These are phyloP conservation scores for Colletotrichum tropicale DNA, from an alignment of 2,329 filamentous ascomycete genomes.

Conservation along the genomic window DNA sequence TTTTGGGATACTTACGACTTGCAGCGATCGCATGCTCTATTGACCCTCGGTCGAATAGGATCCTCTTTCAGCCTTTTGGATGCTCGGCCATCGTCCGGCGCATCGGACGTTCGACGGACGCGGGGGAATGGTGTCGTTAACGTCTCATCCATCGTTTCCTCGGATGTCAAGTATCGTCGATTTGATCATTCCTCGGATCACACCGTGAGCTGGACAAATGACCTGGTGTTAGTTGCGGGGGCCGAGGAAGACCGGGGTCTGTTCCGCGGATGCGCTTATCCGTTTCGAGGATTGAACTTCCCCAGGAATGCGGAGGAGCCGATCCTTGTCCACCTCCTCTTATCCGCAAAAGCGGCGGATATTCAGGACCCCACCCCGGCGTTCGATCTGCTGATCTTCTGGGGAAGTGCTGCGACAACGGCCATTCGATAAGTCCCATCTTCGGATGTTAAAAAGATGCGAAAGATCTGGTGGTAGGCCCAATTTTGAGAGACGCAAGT, in stretches of 20 bases:
- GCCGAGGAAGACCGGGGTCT: not conserved
- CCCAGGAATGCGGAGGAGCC: not conserved
- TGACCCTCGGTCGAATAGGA: not conserved
- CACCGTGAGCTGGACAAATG: not conserved
- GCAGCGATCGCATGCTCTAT: constrained; percentile 28
- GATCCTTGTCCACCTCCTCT: constrained; percentile 1
- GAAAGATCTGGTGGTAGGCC: not conserved
- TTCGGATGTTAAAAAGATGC: not conserved
- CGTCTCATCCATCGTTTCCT: not conserved
- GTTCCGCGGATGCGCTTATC: constrained; percentile 5
- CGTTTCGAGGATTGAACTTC: not conserved
- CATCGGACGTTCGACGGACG: not conserved
- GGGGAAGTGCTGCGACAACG: not conserved
- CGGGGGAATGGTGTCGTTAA: not conserved
- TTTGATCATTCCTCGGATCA: not conserved
- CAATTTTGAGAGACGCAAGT: not conserved
- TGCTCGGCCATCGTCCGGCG: not conserved
- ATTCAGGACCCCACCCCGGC: not conserved
- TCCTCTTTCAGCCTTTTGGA: not conserved
- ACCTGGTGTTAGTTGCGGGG: not conserved
- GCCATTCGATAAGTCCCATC: not conserved
- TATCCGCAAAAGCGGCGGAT: not conserved
- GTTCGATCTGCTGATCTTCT: not conserved
- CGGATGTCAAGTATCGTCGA: not conserved
- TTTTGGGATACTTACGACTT: constrained; percentile 20